Evolutionary conservation across 139 green algal species (phyloP), one percentile per base, ranked within the genome.

Genomic region (Chlamydomonas schloesseri): DNA sequence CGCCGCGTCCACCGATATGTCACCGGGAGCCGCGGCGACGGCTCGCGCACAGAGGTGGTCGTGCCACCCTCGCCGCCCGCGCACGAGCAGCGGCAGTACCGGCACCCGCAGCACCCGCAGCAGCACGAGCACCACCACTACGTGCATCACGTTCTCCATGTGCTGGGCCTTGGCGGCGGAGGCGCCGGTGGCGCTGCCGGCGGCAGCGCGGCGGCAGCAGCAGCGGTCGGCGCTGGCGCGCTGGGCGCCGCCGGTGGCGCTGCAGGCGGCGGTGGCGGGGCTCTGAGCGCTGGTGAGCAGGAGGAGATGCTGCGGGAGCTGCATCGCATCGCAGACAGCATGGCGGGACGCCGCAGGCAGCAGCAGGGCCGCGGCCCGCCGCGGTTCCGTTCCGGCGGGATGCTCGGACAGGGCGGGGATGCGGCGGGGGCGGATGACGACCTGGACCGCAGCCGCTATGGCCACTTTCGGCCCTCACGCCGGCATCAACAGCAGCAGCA

Each of bases 301-400:
- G 79, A 37, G 31, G 47, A 76, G 13, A 33, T 85, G 33, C 6
- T 57, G 11, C 3, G 21, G 24, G 47, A 85, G 79, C 47, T 85
- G 64, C 67, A 85, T 33, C 47, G n/a, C 46, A 85, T 85, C 20
- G 79, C 79, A 0, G 79, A 85, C 65, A 67, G 64, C 3, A 50
- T 76, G 65, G 67, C 78, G 31, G 37, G 21, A 21, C 55, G 21
- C 55, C 20, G 33, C 28, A 2, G 73, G 53, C 69, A 53, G 20
- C 4, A 17, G 34, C 6, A 57, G 24, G 29, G 72, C 28, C 31
- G 29, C 24, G 62, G 62, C 24, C 13, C 29, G 28, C 26, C 24
- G 28, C 13, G 28, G 4, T 34, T 70, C 26, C 26, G 3, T 70
- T 34, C 26, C 13, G 26, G 29, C 28, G 28, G 64, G 1, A 31